Conservation (phyloP, 768 basidiomycete species). For the Candolleomyces aberdarensis region DNA sequence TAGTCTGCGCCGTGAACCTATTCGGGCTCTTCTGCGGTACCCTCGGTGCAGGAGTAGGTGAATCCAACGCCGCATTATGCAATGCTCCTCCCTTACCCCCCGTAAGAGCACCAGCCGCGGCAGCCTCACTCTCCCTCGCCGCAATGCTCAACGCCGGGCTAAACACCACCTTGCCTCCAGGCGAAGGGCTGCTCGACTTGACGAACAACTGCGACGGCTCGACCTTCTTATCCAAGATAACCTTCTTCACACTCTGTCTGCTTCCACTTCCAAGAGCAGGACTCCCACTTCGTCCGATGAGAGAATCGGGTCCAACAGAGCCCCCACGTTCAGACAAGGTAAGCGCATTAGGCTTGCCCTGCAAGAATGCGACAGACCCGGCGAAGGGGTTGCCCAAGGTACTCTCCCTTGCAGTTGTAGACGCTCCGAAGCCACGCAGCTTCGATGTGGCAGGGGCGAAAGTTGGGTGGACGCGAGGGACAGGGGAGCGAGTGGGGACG, state of each 20-base stretch:
- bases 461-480: slow-evolving; percentile 61
- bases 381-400: slow-evolving; percentile 32
- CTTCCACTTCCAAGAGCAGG: slow-evolving; percentile 66
- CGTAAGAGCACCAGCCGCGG: slow-evolving; percentile 24
- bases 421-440: slow-evolving; percentile 66
- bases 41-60: slow-evolving; percentile 35
- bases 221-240: slow-evolving; percentile 83
- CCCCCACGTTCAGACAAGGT: slow-evolving; percentile 49
- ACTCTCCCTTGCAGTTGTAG: slow-evolving; percentile 24
- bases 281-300: slow-evolving; percentile 56
- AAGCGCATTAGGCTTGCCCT: slow-evolving; percentile 55
- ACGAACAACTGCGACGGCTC: slow-evolving; percentile 69
- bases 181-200: slow-evolving; percentile 43
- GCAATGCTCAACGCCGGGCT: slow-evolving; percentile 74
- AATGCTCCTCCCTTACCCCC: background rate
- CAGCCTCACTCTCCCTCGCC: slow-evolving; percentile 68
- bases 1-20: slow-evolving; percentile 32
- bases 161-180: slow-evolving; percentile 61
- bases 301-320: slow-evolving; percentile 51
- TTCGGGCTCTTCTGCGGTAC: slow-evolving; percentile 40
- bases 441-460: slow-evolving; percentile 67
- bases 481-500: slow-evolving; percentile 66
- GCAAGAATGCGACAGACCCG: slow-evolving; percentile 44
- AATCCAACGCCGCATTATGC: slow-evolving; percentile 18
- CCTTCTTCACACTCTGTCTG: slow-evolving; percentile 87